Conservation (phyloP, 768 basidiomycete genomes). For the Mycena leptocephala region DNA sequence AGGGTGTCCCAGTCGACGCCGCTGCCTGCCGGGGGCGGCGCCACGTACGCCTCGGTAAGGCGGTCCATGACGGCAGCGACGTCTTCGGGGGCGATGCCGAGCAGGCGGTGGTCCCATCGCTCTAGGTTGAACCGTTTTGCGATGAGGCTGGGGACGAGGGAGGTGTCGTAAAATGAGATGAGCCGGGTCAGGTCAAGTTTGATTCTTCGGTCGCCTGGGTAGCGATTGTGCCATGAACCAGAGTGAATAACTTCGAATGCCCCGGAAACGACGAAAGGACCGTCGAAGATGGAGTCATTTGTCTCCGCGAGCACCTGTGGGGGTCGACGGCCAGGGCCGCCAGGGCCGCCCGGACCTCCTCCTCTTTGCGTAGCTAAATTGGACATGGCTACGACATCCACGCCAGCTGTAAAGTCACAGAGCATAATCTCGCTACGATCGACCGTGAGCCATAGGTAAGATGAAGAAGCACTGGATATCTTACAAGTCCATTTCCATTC, state of each 20-base stretch:
- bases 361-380: slow-evolving; percentile 42
- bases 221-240: slow-evolving; percentile 52
- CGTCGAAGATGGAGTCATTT: background rate
- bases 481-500: slow-evolving; percentile 69
- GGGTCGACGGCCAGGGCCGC: slow-evolving; percentile 11
- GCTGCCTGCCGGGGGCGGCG: slow-evolving; percentile 39
- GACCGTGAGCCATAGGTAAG: slow-evolving; percentile 5
- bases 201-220: slow-evolving; percentile 54
- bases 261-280: background rate
- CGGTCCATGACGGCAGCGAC: slow-evolving; percentile 36
- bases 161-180: slow-evolving; percentile 54
- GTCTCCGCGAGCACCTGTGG: background rate
- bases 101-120: slow-evolving; percentile 54
- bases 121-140: slow-evolving; percentile 45
- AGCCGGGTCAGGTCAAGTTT: slow-evolving; percentile 49
- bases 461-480: slow-evolving; percentile 28
- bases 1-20: slow-evolving; percentile 61
- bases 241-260: slow-evolving; percentile 22
- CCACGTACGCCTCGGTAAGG: slow-evolving; percentile 45
- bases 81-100: slow-evolving; percentile 50
- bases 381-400: slow-evolving; percentile 58
- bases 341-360: slow-evolving; percentile 21
- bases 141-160: slow-evolving; percentile 55
- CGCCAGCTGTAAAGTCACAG: slow-evolving; percentile 61
- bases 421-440: slow-evolving; percentile 62